Evolutionary conservation across 495 filamentous ascomycete species (phyloP).

Genomic region (Hapsidospora chrysogenum): DNA sequence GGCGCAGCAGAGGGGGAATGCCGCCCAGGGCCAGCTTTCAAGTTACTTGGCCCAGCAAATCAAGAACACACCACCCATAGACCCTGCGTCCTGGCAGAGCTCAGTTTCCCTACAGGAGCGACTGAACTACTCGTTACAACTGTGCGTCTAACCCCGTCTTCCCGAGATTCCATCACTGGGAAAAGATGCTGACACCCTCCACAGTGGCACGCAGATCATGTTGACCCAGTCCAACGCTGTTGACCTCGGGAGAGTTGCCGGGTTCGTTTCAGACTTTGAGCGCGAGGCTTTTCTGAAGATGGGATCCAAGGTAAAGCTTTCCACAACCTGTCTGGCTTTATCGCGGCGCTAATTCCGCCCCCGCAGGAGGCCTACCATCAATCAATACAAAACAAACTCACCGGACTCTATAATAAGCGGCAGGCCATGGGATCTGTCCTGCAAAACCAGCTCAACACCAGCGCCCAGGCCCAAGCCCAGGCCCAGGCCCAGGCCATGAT

Average conservation of each 20-base stretch:
- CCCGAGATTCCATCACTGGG: neutral
- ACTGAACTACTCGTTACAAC: conserved; percentile 9
- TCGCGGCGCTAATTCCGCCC: neutral
- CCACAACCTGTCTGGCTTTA: neutral
- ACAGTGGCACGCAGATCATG: neutral
- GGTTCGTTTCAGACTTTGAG: too few species aligned
- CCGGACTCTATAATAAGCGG: conserved; percentile 20
- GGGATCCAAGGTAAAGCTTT: neutral
- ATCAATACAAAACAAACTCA: conserved; percentile 10
- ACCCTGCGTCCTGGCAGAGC: conserved; percentile 11
- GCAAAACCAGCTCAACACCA: conserved; percentile 21
- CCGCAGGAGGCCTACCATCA: conserved; percentile 21
- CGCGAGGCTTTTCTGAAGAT: neutral
- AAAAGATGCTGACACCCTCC: neutral
- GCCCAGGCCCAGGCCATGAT: conserved; percentile 31
- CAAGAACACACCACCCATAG: neutral
- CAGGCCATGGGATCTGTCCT: conserved; percentile 23
- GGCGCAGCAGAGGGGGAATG: conserved; percentile 15
- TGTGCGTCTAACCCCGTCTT: conserved; percentile 10
- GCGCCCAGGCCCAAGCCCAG: conserved; percentile 23
- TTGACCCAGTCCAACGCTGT: neutral
- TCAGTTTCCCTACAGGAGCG: conserved; percentile 11
- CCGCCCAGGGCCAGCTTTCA: conserved; percentile 6
- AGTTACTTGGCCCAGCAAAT: conserved; percentile 3
- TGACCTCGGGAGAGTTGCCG: too few species aligned